Conservation (phyloP, 345 rosid genomes). For the Nephelium lappaceum region DNA sequence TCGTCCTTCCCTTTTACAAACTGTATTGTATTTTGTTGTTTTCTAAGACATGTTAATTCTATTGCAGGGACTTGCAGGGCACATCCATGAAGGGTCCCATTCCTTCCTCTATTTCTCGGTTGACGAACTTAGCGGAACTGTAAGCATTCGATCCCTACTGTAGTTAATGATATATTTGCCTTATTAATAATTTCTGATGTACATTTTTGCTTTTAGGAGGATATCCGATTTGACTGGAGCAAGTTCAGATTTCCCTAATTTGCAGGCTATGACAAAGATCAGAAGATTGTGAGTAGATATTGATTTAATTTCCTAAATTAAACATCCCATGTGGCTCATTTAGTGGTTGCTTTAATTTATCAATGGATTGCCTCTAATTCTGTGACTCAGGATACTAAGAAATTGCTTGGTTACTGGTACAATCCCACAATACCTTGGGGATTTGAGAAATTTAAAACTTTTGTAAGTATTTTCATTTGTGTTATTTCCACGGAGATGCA, state of each 20-base stretch:
- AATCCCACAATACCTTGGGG: conserved; percentile 56
- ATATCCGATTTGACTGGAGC: conserved; percentile 68
- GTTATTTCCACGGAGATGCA: not conserved
- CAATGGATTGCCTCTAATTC: not conserved
- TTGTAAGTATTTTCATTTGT: conserved; percentile 49
- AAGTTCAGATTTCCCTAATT: conserved; percentile 51
- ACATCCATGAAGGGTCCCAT: conserved; percentile 91
- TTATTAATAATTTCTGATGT: not conserved
- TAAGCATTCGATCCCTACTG: conserved; percentile 38
- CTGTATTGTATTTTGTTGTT: not conserved
- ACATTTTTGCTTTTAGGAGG: conserved; percentile 46
- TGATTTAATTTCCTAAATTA: not conserved
- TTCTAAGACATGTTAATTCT: not conserved
- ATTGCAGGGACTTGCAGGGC: conserved; percentile 77
- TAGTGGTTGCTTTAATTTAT: not conserved
- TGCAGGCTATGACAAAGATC: conserved; percentile 31
- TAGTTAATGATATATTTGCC: not conserved
- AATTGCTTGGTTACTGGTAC: conserved; percentile 56
- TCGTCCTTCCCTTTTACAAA: not conserved
- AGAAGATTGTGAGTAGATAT: conserved; percentile 51
- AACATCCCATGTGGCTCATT: not conserved
- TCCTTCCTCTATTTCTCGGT: conserved; percentile 57
- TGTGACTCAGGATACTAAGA: conserved; percentile 55
- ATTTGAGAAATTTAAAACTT: conserved; percentile 29
- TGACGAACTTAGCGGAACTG: conserved; percentile 55